These are phyloP conservation scores for Entomortierella lignicola DNA, from an alignment of 192 early-diverging fungal species.

Conservation along the genomic window DNA sequence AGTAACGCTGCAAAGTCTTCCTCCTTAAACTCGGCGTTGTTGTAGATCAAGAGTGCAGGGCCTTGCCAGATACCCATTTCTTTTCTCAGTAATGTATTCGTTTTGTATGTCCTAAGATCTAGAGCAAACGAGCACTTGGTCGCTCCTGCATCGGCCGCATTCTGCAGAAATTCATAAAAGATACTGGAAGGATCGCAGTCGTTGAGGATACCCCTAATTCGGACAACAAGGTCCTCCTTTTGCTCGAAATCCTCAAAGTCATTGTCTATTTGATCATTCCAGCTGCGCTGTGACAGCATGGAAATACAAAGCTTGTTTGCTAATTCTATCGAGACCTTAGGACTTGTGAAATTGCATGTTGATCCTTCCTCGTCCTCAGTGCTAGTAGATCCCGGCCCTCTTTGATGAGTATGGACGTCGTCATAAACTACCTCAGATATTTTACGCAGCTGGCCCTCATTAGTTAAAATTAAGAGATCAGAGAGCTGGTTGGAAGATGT, in stretches of 20 bases:
- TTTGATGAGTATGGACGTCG: neutral
- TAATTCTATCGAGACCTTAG: neutral
- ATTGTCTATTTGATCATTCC: constrained; percentile 11
- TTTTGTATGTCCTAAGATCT: constrained; percentile 4
- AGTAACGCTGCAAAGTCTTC: constrained; percentile 23
- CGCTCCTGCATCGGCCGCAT: constrained; percentile 54
- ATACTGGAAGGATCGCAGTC: constrained; percentile 40
- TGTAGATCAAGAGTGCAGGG: constrained; percentile 44
- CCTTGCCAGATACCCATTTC: constrained; percentile 48
- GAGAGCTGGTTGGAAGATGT: no score
- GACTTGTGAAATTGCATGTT: constrained; percentile 2
- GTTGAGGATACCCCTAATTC: constrained; percentile 37
- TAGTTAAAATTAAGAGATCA: neutral
- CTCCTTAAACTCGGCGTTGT: constrained; percentile 31
- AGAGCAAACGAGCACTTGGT: constrained; percentile 33
- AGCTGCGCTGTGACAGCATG: constrained; percentile 12
- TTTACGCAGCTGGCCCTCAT: neutral
- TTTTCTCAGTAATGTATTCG: constrained; percentile 5
- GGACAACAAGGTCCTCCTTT: constrained; percentile 23
- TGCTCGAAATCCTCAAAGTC: constrained; percentile 19
- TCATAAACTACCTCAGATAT: constrained; percentile 24
- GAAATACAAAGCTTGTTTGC: constrained; percentile 11
- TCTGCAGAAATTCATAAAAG: constrained; percentile 51
- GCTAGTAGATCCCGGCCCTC: neutral
- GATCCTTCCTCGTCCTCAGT: neutral